phyloP scores from a whole-genome alignment of 331 rosid species.

The Pyracantha coccinea region DNA sequence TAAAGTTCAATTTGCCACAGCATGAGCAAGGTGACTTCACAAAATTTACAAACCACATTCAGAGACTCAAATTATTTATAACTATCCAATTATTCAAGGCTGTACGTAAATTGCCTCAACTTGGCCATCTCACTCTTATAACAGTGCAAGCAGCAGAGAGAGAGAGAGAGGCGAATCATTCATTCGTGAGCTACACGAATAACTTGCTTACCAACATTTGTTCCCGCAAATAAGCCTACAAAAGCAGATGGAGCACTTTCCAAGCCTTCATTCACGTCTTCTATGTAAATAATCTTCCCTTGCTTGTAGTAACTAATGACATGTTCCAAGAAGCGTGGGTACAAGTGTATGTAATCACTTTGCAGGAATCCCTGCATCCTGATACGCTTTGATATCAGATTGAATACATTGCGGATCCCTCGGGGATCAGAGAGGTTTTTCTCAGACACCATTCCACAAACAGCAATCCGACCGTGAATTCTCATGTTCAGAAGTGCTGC shows the following conservation, averaged over 20 bases:
- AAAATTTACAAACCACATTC: too few relatives aligned
- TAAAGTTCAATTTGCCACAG: too few relatives aligned
- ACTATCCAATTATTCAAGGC: too few relatives aligned
- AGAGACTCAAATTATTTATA: too few relatives aligned
- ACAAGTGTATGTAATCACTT: constrained; percentile 58
- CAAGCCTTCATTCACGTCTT: constrained; percentile 73
- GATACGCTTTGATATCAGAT: constrained; percentile 46
- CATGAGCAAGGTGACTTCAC: too few relatives aligned
- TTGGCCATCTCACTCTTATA: not conserved
- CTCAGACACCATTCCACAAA: constrained; percentile 81
- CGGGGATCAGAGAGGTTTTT: constrained; percentile 42
- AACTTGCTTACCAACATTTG: constrained; percentile 76
- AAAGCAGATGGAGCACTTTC: constrained; percentile 75
- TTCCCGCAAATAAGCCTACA: constrained; percentile 58
- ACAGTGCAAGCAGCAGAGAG: too few relatives aligned
- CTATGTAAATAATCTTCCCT: constrained; percentile 62
- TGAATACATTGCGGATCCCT: constrained; percentile 43
- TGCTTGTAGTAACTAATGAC: constrained; percentile 44
- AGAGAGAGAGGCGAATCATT: not conserved
- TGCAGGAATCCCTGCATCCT: constrained; percentile 78
- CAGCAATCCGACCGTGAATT: constrained; percentile 64
- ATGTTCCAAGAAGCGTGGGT: constrained; percentile 52
- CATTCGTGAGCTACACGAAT: constrained; percentile 48
- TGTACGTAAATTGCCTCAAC: not conserved
- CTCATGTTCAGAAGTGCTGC: constrained; percentile 86